Base-by-base conservation (phyloP, 345 rosid species). In the Eucalyptus marginata region DNA sequence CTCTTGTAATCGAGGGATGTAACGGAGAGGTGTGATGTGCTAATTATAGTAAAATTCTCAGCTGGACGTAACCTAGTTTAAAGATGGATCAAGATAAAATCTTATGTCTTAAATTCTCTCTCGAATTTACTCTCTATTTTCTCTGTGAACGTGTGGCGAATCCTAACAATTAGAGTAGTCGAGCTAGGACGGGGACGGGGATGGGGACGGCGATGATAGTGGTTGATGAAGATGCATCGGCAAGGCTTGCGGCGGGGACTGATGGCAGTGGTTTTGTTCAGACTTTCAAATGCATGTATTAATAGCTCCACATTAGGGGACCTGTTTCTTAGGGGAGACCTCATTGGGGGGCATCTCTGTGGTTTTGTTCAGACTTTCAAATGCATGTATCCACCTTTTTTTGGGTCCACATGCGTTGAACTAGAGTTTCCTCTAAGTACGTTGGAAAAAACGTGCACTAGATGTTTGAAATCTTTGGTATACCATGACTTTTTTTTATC, bases 1-100 rank as follows among this genome's bases (percentile, higher is more conserved):
- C 3, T 56, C 29, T 56, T 56, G 27, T 24, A 22, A 56, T 56
- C 1, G 13, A 24, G 1, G 0, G 3, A 56, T 10, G 58, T 56
- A 56, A 10, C 2, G 0, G 13, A 56, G 1, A 56, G 0, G 3
- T 56, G 62, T 56, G 62, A 2, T 4, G 62, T 56, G 29, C 13
- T 56, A 24, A 56, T 56, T 56, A 56, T 8, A 56, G 5, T 56
- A 56, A 4, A 24, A 56, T 56, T 24, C 0, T 24, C 1, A 22
- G 1, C 3, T 22, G 1, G 3, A 54, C 11, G 0, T 56, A 56
- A 24, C 0, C 62, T 56, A 56, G 13, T 56, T 22, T 22, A 9
- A 56, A 5, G 29, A 56, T 56, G 13, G 1, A 24, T 3, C 1
- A 9, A 56, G 13, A 56, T 56, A 56, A 24, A 56, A 56, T 10